Conservation (phyloP, 192 early-diverging fungal genomes). For the Coemansia sp. region DNA sequence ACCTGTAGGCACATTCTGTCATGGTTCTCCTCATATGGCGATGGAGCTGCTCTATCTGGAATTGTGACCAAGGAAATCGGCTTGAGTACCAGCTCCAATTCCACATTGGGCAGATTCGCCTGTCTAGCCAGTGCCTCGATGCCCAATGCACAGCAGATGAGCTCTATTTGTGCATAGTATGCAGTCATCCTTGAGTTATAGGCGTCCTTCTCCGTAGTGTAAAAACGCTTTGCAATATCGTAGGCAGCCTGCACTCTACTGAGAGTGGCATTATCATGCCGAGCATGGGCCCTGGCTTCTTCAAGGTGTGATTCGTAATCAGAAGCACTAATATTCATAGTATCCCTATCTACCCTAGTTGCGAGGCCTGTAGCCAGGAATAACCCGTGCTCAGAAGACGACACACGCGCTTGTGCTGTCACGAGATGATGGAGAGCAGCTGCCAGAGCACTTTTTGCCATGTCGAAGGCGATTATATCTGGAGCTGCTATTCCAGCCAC, state of each 20-base stretch:
- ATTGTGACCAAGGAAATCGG: background rate
- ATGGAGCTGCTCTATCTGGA: background rate
- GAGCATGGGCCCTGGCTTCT: background rate
- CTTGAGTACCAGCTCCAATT: background rate
- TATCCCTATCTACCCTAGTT: background rate
- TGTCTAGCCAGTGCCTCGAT: background rate
- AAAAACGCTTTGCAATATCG: background rate
- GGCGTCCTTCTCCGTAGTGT: no score
- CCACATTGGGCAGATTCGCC: background rate
- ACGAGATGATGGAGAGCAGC: background rate
- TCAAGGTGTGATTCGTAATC: background rate
- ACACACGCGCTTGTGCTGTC: background rate
- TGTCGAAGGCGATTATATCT: background rate
- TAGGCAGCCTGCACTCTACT: background rate
- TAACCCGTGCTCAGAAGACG: background rate
- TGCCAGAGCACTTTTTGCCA: background rate
- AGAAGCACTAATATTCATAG: background rate
- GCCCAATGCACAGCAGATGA: background rate
- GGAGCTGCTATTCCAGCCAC: background rate
- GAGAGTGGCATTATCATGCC: background rate
- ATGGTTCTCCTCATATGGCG: background rate
- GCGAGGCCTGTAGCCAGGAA: background rate
- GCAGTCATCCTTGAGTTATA: no score
- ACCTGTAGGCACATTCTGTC: background rate
- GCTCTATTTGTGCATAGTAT: no score